These are phyloP conservation scores for Saturnispora halmiae DNA, from an alignment of 805 yeast genomes.

Conservation along the genomic window DNA sequence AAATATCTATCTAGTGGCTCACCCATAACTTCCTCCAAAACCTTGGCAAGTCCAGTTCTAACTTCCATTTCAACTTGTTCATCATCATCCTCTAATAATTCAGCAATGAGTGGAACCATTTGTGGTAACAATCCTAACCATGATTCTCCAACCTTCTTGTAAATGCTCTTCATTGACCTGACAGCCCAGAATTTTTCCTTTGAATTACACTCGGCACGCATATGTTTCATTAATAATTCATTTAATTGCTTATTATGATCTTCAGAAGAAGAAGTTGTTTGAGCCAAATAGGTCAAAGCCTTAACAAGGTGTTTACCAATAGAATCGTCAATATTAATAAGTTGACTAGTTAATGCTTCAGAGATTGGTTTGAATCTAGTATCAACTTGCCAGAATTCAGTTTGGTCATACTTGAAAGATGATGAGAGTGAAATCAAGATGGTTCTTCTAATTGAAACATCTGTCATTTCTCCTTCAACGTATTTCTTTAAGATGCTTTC, in stretches of 20 bases:
- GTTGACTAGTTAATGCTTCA: conserved; percentile 54
- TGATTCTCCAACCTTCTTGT: conserved; percentile 87
- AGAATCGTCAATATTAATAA: conserved; percentile 56
- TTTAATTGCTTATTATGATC: conserved; percentile 65
- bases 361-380: conserved; percentile 72
- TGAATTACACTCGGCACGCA: conserved; percentile 51
- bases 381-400: conserved; percentile 89
- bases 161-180: conserved; percentile 67
- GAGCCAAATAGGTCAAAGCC: conserved; percentile 66
- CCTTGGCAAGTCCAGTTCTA: conserved; percentile 81
- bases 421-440: conserved; percentile 63
- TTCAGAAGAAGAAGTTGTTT: conserved; percentile 56
- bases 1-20: conserved; percentile 86
- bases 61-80: conserved; percentile 90
- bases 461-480: conserved; percentile 32
- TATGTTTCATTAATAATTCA: conserved; percentile 50
- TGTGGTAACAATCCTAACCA: conserved; percentile 91
- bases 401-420: conserved; percentile 82
- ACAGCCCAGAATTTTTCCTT: conserved; percentile 73
- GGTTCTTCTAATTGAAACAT: conserved; percentile 58
- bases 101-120: conserved; percentile 91
- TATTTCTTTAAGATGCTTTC: conserved; percentile 45
- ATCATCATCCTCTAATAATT: conserved; percentile 89
- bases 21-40: conserved; percentile 84
- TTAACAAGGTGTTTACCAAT: conserved; percentile 78